Percentiles rank a stretch among this genome's conserved stretches.
phyloP scores from a whole-genome alignment of 768 basidiomycete genomes.

The Agrocybe praecox region DNA sequence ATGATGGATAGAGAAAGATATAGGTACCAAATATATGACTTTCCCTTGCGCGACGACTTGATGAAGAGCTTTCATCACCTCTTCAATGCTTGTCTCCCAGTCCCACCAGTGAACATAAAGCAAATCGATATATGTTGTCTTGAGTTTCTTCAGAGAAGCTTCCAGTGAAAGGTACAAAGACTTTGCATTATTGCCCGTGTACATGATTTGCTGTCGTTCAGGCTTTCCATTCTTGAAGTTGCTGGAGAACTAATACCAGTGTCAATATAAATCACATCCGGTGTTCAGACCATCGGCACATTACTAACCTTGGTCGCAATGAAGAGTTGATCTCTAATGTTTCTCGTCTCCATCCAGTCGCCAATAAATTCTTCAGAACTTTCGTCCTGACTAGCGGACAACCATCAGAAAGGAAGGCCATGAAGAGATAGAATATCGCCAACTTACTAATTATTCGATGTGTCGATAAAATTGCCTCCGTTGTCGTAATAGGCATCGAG shows the following conservation, averaged over 20 bases:
- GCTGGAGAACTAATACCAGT: neutral
- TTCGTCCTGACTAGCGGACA: slow-evolving; percentile 54
- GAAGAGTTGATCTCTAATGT: slow-evolving; percentile 51
- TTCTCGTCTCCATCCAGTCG: slow-evolving; percentile 51
- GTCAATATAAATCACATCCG: neutral
- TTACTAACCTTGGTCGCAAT: slow-evolving; percentile 45
- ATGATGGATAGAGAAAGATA: neutral
- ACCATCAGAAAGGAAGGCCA: too few relatives aligned
- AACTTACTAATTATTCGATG: slow-evolving; percentile 44
- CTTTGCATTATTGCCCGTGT: slow-evolving; percentile 38
- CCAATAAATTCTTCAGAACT: slow-evolving; percentile 57
- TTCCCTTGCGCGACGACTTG: slow-evolving; percentile 53
- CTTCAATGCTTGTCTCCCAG: slow-evolving; percentile 50
- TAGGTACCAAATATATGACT: slow-evolving; percentile 44
- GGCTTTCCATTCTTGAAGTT: slow-evolving; percentile 2
- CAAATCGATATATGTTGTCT: slow-evolving; percentile 46
- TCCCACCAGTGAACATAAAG: slow-evolving; percentile 55
- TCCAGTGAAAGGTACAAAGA: slow-evolving; percentile 42
- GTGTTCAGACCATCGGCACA: neutral
- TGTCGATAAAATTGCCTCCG: slow-evolving; percentile 54
- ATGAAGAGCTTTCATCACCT: slow-evolving; percentile 58
- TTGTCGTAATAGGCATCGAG: slow-evolving; percentile 45
- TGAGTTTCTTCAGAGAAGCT: slow-evolving; percentile 42
- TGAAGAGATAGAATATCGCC: neutral
- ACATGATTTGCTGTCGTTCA: slow-evolving; percentile 14